Evolutionary conservation across 2,329 filamentous ascomycete genomes (phyloP).

Genomic region (Grosmannia clavigera): DNA sequence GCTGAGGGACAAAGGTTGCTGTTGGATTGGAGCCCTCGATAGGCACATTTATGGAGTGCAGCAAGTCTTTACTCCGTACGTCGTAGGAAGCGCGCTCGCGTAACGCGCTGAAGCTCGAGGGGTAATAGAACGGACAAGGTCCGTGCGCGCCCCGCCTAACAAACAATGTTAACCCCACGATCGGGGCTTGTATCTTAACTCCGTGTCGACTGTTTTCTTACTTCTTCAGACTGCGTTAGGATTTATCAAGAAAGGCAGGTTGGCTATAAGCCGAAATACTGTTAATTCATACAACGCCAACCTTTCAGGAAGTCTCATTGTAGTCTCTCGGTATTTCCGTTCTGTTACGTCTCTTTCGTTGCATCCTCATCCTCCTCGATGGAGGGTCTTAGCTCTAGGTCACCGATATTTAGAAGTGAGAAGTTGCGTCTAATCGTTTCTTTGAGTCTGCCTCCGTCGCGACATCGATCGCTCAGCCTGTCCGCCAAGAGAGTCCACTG

Average conservation of each 20-base stretch:
- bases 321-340: no score
- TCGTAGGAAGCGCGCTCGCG: neutral
- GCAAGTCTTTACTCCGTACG: neutral
- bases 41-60: neutral
- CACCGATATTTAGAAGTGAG: constrained; percentile 23
- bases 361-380: constrained; percentile 1
- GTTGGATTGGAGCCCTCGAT: neutral
- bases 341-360: neutral
- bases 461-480: constrained; percentile 43
- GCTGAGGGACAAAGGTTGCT: neutral
- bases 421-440: constrained; percentile 31
- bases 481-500: constrained; percentile 53
- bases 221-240: no score
- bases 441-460: constrained; percentile 38
- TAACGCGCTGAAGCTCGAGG: neutral
- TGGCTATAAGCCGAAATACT: no score
- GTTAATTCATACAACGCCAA: neutral
- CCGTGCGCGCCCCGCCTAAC: neutral
- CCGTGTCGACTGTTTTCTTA: no score
- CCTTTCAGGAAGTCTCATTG: neutral
- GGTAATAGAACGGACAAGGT: neutral
- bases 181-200: neutral
- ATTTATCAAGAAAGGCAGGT: no score
- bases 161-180: neutral
- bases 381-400: constrained; percentile 8